Conservation (phyloP, 768 basidiomycete genomes). For the Gymnopilus junonius region DNA sequence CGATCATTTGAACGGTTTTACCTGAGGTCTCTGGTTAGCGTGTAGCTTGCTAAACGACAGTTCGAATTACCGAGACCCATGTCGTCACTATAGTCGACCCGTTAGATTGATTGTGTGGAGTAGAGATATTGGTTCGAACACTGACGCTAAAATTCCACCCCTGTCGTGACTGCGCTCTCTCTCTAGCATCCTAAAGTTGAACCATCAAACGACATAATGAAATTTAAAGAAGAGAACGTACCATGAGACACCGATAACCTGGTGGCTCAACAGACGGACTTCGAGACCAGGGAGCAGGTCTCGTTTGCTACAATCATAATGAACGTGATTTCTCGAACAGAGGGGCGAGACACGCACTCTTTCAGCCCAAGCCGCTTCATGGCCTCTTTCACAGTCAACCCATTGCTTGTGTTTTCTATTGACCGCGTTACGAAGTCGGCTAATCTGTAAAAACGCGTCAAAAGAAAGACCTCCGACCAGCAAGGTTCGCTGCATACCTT, state of each 20-base stretch:
- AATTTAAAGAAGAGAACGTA: slow-evolving; percentile 23
- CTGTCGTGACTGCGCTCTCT: slow-evolving; percentile 56
- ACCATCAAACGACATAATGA: too few species aligned
- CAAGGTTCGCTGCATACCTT: slow-evolving; percentile 34
- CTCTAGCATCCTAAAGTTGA: slow-evolving; percentile 61
- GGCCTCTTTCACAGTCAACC: slow-evolving; percentile 54
- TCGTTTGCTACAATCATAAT: slow-evolving; percentile 38
- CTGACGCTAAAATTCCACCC: slow-evolving; percentile 69
- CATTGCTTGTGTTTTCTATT: slow-evolving; percentile 61
- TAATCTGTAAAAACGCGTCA: slow-evolving; percentile 44
- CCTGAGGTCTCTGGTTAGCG: slow-evolving; percentile 33
- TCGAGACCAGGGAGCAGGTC: slow-evolving; percentile 72
- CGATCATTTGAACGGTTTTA: slow-evolving; percentile 83
- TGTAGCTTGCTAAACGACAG: not conserved
- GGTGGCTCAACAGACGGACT: slow-evolving; percentile 73
- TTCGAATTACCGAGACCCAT: slow-evolving; percentile 61
- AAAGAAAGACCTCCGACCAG: not conserved
- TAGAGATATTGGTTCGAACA: slow-evolving; percentile 8
- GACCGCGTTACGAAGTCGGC: slow-evolving; percentile 64
- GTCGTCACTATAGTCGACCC: slow-evolving; percentile 56
- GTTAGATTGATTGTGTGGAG: slow-evolving; percentile 1
- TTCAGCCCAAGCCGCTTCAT: slow-evolving; percentile 55
- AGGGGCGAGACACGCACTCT: slow-evolving; percentile 39
- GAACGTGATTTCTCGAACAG: not conserved
- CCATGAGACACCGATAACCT: slow-evolving; percentile 80